phyloP scores from a whole-genome alignment of 331 rosid genomes.

The Stylosanthes scabra region DNA sequence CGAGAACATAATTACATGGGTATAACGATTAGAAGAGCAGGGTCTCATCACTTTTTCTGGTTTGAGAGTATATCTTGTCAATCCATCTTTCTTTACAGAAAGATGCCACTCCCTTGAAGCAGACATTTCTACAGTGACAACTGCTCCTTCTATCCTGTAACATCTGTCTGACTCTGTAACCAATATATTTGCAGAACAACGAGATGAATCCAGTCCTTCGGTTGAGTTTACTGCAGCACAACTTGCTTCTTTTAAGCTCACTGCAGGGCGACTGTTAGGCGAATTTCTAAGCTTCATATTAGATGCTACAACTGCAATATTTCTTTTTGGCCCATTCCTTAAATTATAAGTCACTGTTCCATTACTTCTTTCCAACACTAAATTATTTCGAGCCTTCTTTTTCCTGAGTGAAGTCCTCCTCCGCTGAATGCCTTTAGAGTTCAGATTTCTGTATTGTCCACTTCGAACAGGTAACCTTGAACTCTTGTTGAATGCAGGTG shows the following conservation, averaged over 20 bases:
- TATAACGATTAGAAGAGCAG: conserved; percentile 56
- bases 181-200: conserved; percentile 70
- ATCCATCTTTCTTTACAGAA: conserved; percentile 70
- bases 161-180: conserved; percentile 66
- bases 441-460: conserved; percentile 54
- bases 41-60: conserved; percentile 78
- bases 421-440: conserved; percentile 63
- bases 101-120: conserved; percentile 72
- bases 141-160: conserved; percentile 61
- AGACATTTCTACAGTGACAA: conserved; percentile 59
- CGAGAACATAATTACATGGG: conserved; percentile 59
- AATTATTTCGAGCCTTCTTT: conserved; percentile 62
- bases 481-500: conserved; percentile 49
- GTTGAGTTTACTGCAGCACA: conserved; percentile 32
- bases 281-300: conserved; percentile 52
- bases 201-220: conserved; percentile 43
- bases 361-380: conserved; percentile 45
- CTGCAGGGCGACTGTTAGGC: conserved; percentile 27
- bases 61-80: conserved; percentile 56
- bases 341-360: conserved; percentile 49
- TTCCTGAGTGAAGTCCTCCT: conserved; percentile 82
- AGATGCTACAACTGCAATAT: conserved; percentile 41
- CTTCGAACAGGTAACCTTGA: conserved; percentile 55
- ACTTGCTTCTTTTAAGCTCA: conserved; percentile 45
- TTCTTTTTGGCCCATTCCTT: conserved; percentile 45